Evolutionary conservation across 306 rosid species (phyloP), one percentile per base, ranked within the genome.

Genomic region (Corylus avellana): DNA sequence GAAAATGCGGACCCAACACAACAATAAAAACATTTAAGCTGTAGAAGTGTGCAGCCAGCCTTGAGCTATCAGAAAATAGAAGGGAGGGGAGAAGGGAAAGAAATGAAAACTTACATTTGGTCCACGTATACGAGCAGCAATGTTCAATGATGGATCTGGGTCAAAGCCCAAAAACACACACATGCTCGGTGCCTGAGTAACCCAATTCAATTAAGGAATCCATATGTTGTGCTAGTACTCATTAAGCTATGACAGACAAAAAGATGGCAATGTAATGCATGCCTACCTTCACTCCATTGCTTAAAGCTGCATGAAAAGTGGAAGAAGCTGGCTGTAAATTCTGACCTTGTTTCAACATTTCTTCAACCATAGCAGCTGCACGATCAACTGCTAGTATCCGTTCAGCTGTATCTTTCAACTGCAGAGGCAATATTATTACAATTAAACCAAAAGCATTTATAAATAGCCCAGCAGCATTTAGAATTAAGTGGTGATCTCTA

Each of bases 361-460:
- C 99, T 91, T 95, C 99, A 82, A 95, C 83, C 97, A 91, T 88
- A 49, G 97, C 89, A 84, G 99, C 94, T 50, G 99, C 98, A 63
- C 87, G 88, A 84, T 95, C 99, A 82, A 95, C 97, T 20, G 90
- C 92, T 82, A 92, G 86, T 82, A 95, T 90, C 57, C 94, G 87
- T 66, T 93, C 97, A 0, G 94, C 95, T 12, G 91, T 95, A 81
- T 92, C 99, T 89, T 91, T 92, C 81, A 93, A 77, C 99, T 95
- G 90, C 82, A 85, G 77, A 44, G 47, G 53, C 25, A 75, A 78
- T 67, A 39, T 58, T 32, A 78, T 73, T 81, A 82, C 53, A 73
- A 75, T 68, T 69, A 66, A 85, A 86, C 54, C 32, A 86, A 77
- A 68, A 54, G 54, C 55, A 66, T 67, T 39, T 67, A 67, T 59